phyloP scores from a whole-genome alignment of 805 yeast genomes.

The Teunomyces tritomae region DNA sequence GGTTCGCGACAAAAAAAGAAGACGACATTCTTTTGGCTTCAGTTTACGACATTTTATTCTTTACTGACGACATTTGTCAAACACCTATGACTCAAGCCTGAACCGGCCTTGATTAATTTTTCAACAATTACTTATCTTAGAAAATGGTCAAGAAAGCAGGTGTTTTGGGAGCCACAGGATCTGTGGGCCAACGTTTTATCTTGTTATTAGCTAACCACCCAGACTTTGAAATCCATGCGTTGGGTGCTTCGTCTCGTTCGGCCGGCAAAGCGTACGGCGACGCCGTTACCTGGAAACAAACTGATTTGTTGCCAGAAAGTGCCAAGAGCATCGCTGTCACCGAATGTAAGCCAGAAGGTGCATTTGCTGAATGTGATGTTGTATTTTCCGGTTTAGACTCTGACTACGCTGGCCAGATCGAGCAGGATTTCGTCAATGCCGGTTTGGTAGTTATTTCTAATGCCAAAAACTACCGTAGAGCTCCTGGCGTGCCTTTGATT shows the following conservation, averaged over 20 bases:
- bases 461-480: constrained; percentile 95
- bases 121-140: neutral
- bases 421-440: constrained; percentile 73
- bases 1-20: neutral
- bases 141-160: constrained; percentile 55
- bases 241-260: constrained; percentile 92
- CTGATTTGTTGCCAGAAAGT: constrained; percentile 68
- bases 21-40: neutral
- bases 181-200: constrained; percentile 96
- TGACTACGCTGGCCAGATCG: constrained; percentile 90
- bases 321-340: constrained; percentile 64
- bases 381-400: constrained; percentile 95
- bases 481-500: constrained; percentile 79
- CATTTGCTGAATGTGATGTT: constrained; percentile 85
- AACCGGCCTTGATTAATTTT: neutral
- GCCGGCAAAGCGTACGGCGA: constrained; percentile 86
- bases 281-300: constrained; percentile 94
- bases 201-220: constrained; percentile 83
- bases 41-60: neutral
- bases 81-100: constrained; percentile 1
- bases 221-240: constrained; percentile 74
- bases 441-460: constrained; percentile 88
- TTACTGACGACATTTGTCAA: neutral
- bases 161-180: constrained; percentile 96
- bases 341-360: constrained; percentile 70